phyloP scores from a whole-genome alignment of 768 basidiomycete species.

The Trichaptum fuscoviolaceum region DNA sequence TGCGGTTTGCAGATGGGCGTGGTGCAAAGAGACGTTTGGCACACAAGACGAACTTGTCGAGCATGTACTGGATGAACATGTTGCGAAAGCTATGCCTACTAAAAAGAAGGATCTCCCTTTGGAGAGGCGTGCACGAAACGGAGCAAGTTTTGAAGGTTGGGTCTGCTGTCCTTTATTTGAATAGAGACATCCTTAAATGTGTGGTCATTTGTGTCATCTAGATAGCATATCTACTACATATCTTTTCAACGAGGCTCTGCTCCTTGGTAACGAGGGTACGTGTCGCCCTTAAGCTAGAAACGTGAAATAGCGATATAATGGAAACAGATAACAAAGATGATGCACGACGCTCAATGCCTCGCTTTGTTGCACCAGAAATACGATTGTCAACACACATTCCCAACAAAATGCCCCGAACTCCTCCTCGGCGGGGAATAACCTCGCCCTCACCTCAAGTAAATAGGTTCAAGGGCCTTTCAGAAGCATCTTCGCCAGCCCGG shows the following conservation, averaged over 20 bases:
- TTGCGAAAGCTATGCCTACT: neutral
- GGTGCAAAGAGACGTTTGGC: neutral
- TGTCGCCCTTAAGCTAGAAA: neutral
- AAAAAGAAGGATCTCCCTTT: neutral
- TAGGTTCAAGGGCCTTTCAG: neutral
- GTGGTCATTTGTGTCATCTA: neutral
- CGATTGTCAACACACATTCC: neutral
- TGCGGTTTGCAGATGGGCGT: conserved; percentile 4
- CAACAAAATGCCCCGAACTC: neutral
- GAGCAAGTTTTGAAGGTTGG: neutral
- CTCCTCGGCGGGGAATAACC: neutral
- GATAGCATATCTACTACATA: neutral
- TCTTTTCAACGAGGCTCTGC: neutral
- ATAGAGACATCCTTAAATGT: neutral
- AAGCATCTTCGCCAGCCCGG: neutral
- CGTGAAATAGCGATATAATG: neutral
- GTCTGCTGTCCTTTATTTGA: neutral
- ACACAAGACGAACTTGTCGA: conserved; percentile 2
- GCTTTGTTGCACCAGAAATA: neutral
- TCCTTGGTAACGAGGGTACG: neutral
- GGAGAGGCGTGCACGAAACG: neutral
- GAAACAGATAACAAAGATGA: neutral
- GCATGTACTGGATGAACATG: neutral
- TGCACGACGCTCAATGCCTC: neutral
- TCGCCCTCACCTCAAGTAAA: neutral